A percentile compares a stretch with the other conserved stretches of the same genome.
These are phyloP conservation scores for Linanthus parryae DNA, from an alignment of 148 eudicot genomes.

Conservation along the genomic window DNA sequence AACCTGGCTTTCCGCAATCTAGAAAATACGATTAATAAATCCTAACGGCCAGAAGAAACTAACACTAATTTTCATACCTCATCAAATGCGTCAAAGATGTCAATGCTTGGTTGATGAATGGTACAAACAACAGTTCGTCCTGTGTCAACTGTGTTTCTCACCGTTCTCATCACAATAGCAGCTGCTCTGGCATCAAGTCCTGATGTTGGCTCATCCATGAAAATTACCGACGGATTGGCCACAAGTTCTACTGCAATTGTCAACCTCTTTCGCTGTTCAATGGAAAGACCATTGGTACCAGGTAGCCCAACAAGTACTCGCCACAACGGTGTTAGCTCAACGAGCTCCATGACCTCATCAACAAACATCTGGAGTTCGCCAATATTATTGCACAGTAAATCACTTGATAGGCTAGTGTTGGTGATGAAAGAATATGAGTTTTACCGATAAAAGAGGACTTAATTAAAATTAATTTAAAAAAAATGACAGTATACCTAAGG, in stretches of 20 bases:
- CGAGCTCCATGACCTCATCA: constrained; percentile 74
- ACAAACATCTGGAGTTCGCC: constrained; percentile 43
- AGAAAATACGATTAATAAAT: too few relatives aligned
- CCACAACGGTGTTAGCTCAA: constrained; percentile 44
- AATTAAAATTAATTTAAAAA: too few relatives aligned
- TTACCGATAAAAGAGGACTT: neutral
- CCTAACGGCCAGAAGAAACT: neutral
- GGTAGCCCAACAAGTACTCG: constrained; percentile 69
- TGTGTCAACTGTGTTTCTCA: constrained; percentile 57
- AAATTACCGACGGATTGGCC: constrained; percentile 64
- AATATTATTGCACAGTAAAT: neutral
- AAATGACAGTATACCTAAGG: too few relatives aligned
- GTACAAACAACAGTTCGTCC: constrained; percentile 73
- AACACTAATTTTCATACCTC: constrained; percentile 15
- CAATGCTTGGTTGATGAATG: constrained; percentile 73
- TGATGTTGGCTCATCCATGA: constrained; percentile 73
- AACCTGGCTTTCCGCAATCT: too few relatives aligned
- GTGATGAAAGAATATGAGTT: neutral
- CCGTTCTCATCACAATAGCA: constrained; percentile 72
- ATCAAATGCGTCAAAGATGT: constrained; percentile 75
- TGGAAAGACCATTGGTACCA: constrained; percentile 66
- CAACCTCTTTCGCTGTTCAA: constrained; percentile 66
- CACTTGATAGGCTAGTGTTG: too few relatives aligned
- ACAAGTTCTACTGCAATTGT: constrained; percentile 70
- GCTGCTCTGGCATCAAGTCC: constrained; percentile 81